A percentile compares a stretch with the other conserved stretches of the same genome.
phyloP scores from a whole-genome alignment of 2,329 filamentous ascomycete genomes.

The Pyrenophora seminiperda region DNA sequence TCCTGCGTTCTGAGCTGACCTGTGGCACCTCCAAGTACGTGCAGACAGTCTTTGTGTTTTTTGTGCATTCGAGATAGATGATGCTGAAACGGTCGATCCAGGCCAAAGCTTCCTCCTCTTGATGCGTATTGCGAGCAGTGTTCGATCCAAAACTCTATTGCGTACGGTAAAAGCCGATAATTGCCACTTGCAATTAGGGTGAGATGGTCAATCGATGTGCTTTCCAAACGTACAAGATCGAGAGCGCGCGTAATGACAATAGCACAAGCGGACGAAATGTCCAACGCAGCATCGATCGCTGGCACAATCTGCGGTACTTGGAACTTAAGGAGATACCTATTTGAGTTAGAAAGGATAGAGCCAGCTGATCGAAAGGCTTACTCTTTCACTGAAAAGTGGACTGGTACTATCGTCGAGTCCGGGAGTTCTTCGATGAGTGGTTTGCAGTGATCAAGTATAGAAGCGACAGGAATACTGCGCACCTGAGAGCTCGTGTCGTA shows the following conservation, averaged over 20 bases:
- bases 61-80: too few relatives aligned
- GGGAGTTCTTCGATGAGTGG: constrained; percentile 28
- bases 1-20: too few relatives aligned
- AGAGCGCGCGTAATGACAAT: too few relatives aligned
- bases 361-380: constrained; percentile 1
- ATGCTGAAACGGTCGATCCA: neutral
- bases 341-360: too few relatives aligned
- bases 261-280: too few relatives aligned
- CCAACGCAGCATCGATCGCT: too few relatives aligned
- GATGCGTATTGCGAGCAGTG: constrained; percentile 18
- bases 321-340: too few relatives aligned
- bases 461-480: constrained; percentile 11
- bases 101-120: neutral
- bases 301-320: too few relatives aligned
- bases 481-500: constrained; percentile 2
- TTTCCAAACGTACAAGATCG: too few relatives aligned
- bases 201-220: too few relatives aligned
- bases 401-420: constrained; percentile 17
- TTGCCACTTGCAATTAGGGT: constrained; percentile 5
- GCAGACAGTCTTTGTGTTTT: too few relatives aligned
- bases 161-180: constrained; percentile 24
- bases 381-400: constrained; percentile 30
- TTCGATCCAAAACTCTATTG: constrained; percentile 24
- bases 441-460: constrained; percentile 31
- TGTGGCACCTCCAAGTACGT: too few relatives aligned